These are phyloP conservation scores for Dendrocalamus latiflorus DNA, from an alignment of 202 grass and related monocot species.

Conservation along the genomic window DNA sequence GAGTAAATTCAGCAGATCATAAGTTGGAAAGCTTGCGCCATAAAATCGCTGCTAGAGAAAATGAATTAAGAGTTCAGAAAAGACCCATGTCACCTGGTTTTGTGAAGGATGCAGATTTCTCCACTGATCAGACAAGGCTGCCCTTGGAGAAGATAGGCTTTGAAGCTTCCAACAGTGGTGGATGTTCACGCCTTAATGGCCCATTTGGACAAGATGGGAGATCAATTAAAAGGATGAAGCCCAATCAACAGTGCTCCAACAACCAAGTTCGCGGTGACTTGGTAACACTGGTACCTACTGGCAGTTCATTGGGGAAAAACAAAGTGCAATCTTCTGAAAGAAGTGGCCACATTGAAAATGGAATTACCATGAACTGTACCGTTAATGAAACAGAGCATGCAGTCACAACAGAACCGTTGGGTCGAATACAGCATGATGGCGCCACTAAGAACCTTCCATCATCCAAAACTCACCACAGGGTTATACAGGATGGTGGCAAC, in stretches of 20 bases:
- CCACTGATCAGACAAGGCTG: conserved; percentile 34
- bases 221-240: conserved; percentile 44
- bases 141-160: conserved; percentile 41
- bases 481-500: conserved; percentile 21
- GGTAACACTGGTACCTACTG: conserved; percentile 24
- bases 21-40: conserved; percentile 74
- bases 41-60: conserved; percentile 82
- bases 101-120: conserved; percentile 29
- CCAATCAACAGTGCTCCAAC: conserved; percentile 20
- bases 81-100: conserved; percentile 31
- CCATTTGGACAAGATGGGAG: conserved; percentile 24
- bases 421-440: conserved; percentile 15
- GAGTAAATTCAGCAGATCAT: conserved; percentile 46
- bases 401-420: conserved; percentile 5
- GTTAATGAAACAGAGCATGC: conserved; percentile 18
- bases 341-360: conserved; percentile 31
- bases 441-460: conserved; percentile 15
- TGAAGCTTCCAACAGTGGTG: conserved; percentile 36
- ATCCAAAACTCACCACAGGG: conserved; percentile 20
- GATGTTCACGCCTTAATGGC: conserved; percentile 27
- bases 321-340: conserved; percentile 31
- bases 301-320: conserved; percentile 31
- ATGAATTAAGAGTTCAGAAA: conserved; percentile 77
- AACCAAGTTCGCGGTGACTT: conserved; percentile 32
- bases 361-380: conserved; percentile 7